phyloP scores from a whole-genome alignment of 108 stramenopile genomes.

The Nitzschia sp. region DNA sequence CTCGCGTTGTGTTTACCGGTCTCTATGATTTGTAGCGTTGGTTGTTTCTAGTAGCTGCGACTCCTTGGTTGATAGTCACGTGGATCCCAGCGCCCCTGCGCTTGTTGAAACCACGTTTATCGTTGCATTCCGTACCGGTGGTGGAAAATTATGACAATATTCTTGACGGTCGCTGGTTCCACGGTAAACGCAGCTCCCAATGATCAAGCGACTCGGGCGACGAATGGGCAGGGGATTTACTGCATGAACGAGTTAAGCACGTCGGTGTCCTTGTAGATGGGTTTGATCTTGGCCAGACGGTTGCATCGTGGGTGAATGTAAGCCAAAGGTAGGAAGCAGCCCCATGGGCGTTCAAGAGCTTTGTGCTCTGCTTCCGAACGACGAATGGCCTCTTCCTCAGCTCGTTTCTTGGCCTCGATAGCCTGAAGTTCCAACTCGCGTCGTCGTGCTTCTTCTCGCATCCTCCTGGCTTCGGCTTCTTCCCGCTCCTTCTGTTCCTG shows the following conservation, averaged over 20 bases:
- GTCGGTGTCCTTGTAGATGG: conserved; percentile 20
- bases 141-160: neutral
- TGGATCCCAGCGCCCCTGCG: neutral
- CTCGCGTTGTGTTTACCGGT: neutral
- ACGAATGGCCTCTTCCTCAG: conserved; percentile 7
- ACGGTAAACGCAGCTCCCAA: too few species aligned
- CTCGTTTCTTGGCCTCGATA: neutral
- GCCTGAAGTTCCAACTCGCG: neutral
- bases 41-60: neutral
- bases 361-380: conserved; percentile 13
- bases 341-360: conserved; percentile 10
- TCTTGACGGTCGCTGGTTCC: too few species aligned
- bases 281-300: conserved; percentile 22
- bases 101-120: neutral
- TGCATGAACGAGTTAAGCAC: conserved; percentile 27
- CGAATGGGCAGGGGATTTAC: too few species aligned
- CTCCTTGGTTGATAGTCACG: neutral
- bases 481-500: conserved; percentile 17
- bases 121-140: neutral
- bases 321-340: conserved; percentile 31
- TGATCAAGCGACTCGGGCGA: too few species aligned
- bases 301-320: conserved; percentile 23
- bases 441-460: neutral
- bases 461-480: conserved; percentile 14
- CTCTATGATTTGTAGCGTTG: conserved; percentile 1